Evolutionary conservation across 202 grass and related monocot genomes (phyloP).

Genomic region (Panicum hallii): DNA sequence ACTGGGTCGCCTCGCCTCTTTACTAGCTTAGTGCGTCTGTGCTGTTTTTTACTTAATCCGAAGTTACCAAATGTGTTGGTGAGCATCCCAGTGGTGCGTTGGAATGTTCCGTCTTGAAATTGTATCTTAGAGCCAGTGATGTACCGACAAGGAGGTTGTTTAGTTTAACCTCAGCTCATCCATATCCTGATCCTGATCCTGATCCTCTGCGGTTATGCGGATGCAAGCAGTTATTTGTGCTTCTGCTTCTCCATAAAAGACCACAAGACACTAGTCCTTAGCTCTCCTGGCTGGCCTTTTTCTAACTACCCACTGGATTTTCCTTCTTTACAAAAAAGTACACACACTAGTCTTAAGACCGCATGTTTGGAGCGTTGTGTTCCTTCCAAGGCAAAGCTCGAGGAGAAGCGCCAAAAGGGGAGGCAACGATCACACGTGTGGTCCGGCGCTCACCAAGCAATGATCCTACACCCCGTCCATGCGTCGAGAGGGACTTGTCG

Average conservation of each 20-base stretch:
- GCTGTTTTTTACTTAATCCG: background rate
- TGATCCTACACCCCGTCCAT: background rate
- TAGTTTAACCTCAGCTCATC: background rate
- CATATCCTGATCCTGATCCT: background rate
- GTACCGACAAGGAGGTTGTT: background rate
- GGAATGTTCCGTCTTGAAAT: conserved; percentile 24
- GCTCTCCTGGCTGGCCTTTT: background rate
- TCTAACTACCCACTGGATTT: background rate
- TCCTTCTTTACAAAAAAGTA: background rate
- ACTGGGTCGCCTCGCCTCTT: background rate
- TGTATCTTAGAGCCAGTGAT: background rate
- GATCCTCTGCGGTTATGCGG: background rate
- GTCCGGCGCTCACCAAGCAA: conserved; percentile 10
- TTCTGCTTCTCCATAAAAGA: background rate
- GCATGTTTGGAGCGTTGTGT: background rate
- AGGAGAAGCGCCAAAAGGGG: background rate
- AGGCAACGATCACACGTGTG: conserved; percentile 3
- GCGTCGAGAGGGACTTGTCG: conserved; percentile 24
- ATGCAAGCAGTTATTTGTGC: background rate
- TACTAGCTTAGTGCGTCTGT: background rate
- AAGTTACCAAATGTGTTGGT: background rate
- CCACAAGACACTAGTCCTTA: background rate
- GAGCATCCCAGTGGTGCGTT: background rate
- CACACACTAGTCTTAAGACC: no score
- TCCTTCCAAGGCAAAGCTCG: background rate